Conservation (phyloP, 1,284 basidiomycete genomes). For the Singerocomus rubriflavus region DNA sequence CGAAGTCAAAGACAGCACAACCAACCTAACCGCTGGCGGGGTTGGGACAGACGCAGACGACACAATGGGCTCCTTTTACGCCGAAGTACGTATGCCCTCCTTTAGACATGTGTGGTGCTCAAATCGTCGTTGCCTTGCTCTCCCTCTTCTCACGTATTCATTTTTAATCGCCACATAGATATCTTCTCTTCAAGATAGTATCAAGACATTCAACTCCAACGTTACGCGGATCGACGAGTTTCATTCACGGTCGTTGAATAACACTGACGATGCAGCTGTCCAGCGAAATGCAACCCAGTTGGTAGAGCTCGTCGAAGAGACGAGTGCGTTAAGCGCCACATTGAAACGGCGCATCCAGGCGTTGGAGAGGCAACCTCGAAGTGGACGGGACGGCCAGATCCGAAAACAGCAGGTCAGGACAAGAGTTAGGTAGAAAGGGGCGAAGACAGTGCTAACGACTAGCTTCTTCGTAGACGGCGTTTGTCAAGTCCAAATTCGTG, state of each 20-base stretch:
- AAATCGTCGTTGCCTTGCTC: not conserved
- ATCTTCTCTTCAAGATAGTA: constrained; percentile 68
- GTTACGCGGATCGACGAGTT: constrained; percentile 65
- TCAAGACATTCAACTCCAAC: constrained; percentile 69
- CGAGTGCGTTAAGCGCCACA: constrained; percentile 68
- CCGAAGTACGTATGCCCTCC: constrained; percentile 51
- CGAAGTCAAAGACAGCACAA: constrained; percentile 57
- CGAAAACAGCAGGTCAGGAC: constrained; percentile 75
- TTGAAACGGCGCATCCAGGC: constrained; percentile 80
- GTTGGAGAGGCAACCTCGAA: constrained; percentile 68
- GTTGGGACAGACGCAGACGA: constrained; percentile 41
- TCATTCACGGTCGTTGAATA: constrained; percentile 75
- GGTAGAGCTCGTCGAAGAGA: constrained; percentile 75
- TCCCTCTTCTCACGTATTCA: not conserved
- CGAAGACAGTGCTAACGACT: not conserved
- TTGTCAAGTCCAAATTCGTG: constrained; percentile 80
- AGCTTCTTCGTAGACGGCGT: constrained; percentile 49
- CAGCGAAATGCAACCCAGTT: constrained; percentile 63
- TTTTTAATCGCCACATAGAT: constrained; percentile 44
- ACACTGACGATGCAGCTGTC: constrained; percentile 68
- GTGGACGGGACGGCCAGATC: constrained; percentile 76
- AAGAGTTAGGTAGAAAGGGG: not conserved
- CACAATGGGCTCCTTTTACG: constrained; percentile 69
- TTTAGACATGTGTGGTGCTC: not conserved
- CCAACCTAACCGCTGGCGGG: constrained; percentile 39